Evolutionary conservation across 768 basidiomycete genomes (phyloP).

Genomic region (Suillus variegatus): DNA sequence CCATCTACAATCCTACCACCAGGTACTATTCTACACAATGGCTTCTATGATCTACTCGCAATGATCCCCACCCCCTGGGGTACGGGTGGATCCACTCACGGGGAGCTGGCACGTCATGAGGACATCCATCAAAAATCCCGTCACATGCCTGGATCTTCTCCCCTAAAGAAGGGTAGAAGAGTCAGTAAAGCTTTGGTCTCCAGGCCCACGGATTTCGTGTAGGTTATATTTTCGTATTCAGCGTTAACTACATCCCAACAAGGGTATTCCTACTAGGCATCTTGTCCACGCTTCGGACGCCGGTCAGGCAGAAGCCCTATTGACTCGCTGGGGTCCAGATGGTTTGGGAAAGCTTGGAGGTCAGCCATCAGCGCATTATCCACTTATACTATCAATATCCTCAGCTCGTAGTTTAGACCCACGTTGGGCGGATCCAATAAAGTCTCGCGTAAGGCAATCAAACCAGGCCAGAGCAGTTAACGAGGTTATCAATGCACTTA

Average conservation of each 20-base stretch:
- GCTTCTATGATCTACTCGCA: slow-evolving; percentile 85
- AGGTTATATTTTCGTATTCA: slow-evolving; percentile 37
- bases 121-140: slow-evolving; percentile 36
- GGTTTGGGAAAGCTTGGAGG: slow-evolving; percentile 87
- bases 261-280: slow-evolving; percentile 51
- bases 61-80: slow-evolving; percentile 75
- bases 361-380: slow-evolving; percentile 37
- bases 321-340: slow-evolving; percentile 87
- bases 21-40: slow-evolving; percentile 81
- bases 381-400: slow-evolving; percentile 19
- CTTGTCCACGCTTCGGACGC: slow-evolving; percentile 90
- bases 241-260: slow-evolving; percentile 21
- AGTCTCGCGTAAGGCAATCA: slow-evolving; percentile 65
- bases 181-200: slow-evolving; percentile 92
- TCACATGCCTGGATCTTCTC: slow-evolving; percentile 22
- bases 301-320: slow-evolving; percentile 83
- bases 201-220: slow-evolving; percentile 82
- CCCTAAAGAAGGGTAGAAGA: slow-evolving; percentile 56
- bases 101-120: slow-evolving; percentile 56
- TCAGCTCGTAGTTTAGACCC: slow-evolving; percentile 58
- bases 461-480: slow-evolving; percentile 75
- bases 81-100: slow-evolving; percentile 33
- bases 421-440: slow-evolving; percentile 87
- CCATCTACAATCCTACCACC: slow-evolving; percentile 54
- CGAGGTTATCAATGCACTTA: slow-evolving; percentile 71